These are phyloP conservation scores for Neurospora sp. DNA, from an alignment of 495 filamentous ascomycete species.

Conservation along the genomic window DNA sequence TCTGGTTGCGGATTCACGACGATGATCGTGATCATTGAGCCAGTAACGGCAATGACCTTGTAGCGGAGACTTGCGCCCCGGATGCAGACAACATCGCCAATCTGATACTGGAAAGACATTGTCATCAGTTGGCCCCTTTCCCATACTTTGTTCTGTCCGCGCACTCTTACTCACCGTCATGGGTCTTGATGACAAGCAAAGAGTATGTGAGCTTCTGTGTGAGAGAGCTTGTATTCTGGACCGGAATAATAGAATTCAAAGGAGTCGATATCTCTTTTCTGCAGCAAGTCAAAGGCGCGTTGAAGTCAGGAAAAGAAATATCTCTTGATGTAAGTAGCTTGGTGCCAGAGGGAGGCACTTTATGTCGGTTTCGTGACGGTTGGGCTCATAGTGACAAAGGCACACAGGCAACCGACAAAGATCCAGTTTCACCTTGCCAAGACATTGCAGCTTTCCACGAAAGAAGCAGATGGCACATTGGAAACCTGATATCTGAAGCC, in stretches of 20 bases:
- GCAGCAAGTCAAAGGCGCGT: background rate
- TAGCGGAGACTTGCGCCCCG: constrained; percentile 10
- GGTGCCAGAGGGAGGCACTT: background rate
- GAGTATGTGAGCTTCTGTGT: background rate
- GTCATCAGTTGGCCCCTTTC: background rate
- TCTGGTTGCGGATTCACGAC: constrained; percentile 18
- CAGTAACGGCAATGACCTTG: constrained; percentile 17
- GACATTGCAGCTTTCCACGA: background rate
- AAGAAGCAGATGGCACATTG: background rate
- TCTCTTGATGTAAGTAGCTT: background rate
- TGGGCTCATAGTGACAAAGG: background rate
- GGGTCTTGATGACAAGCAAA: background rate
- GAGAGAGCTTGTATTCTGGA: background rate
- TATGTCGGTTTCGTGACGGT: background rate
- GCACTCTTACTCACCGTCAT: background rate
- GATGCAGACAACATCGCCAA: constrained; percentile 14
- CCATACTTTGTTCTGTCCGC: background rate
- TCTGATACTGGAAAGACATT: background rate
- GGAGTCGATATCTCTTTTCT: background rate
- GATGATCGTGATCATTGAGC: constrained; percentile 15
- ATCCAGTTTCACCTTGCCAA: background rate
- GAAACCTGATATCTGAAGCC: background rate
- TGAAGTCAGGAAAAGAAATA: background rate
- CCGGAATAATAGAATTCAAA: background rate
- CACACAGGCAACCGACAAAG: background rate